Conservation (phyloP, 1,284 basidiomycete species). For the Cerrena zonata region DNA sequence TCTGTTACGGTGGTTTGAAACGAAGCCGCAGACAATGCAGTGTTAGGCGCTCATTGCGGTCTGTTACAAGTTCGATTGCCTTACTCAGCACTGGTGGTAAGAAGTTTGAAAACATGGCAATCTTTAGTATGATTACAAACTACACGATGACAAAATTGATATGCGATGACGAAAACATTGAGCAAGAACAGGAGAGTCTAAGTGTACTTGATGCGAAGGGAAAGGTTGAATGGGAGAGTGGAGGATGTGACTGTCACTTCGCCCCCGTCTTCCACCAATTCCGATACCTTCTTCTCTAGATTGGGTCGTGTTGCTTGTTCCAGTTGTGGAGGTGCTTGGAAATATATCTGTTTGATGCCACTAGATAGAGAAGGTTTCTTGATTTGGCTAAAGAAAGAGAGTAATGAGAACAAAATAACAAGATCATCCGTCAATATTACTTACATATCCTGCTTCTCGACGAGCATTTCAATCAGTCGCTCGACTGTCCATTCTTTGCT, state of each 20-base stretch:
- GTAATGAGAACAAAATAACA: background rate
- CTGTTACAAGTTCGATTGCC: background rate
- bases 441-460: conserved; percentile 83
- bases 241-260: conserved; percentile 85
- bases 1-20: background rate
- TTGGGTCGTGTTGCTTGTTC: conserved; percentile 85
- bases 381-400: conserved; percentile 68
- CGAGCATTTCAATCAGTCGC: conserved; percentile 77
- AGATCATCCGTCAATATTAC: no score
- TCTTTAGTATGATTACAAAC: no score
- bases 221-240: conserved; percentile 81
- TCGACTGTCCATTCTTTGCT: conserved; percentile 74
- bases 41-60: background rate
- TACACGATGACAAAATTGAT: background rate
- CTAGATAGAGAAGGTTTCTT: conserved; percentile 84
- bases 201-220: conserved; percentile 60
- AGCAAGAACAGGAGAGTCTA: conserved; percentile 21
- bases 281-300: conserved; percentile 77
- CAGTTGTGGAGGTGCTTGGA: conserved; percentile 87
- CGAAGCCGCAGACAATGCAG: background rate
- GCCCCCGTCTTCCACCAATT: conserved; percentile 71
- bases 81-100: background rate
- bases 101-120: no score
- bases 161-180: background rate
- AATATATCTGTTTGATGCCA: conserved; percentile 71